Base-by-base conservation (phyloP, 2,329 filamentous ascomycete species). In the Colletotrichum camelliae region DNA sequence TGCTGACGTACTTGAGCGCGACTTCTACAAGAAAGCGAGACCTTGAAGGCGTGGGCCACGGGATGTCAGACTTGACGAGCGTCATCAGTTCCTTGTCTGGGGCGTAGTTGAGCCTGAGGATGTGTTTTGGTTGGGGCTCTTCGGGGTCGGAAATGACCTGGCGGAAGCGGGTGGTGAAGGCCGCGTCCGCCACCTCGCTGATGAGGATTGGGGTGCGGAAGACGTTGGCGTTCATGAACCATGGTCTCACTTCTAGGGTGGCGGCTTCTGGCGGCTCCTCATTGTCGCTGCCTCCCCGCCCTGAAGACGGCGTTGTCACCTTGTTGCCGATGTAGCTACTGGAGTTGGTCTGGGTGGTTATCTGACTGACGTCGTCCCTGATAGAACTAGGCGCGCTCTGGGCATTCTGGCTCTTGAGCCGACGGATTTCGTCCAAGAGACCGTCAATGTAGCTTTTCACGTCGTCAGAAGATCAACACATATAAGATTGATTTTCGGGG, bases 1-100 rank as follows among this genome's bases (percentile, higher is more conserved):
- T 80, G 33, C 81, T 83, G 5, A 87, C 81, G 43, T 85, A 85
- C 52, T 83, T 84, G 16, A 88, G 72, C 1, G 87, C 86, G 6
- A 85, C 85, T 57, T 86, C 84, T 13, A 86, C 77, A 7, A 86
- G 77, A 15, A 86, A 81, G 1, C 82, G 79, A 21, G 85, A 82
- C 37, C 83, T 80, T 2, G 85, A 82, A 1, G 83, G 81, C 29
- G 81, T 83, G 0, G 87, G 87, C 84, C 84, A 87, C 7, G 81
- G 79, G 6, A 81, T 81, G 4, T 83, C 80, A 3, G 80, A 80
- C 10, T 81, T 80, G 1, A 81, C 80, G 1, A 84, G 79, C 0
- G 77, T 65, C 3, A 82, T 74, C 1, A 85, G 58, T 2, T 79
- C 75, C 13, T 81, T 80, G 12, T 85, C 82, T 0, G 81, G 75